phyloP scores from a whole-genome alignment of 352 stramenopile genomes.

The Pythium dissotocum region DNA sequence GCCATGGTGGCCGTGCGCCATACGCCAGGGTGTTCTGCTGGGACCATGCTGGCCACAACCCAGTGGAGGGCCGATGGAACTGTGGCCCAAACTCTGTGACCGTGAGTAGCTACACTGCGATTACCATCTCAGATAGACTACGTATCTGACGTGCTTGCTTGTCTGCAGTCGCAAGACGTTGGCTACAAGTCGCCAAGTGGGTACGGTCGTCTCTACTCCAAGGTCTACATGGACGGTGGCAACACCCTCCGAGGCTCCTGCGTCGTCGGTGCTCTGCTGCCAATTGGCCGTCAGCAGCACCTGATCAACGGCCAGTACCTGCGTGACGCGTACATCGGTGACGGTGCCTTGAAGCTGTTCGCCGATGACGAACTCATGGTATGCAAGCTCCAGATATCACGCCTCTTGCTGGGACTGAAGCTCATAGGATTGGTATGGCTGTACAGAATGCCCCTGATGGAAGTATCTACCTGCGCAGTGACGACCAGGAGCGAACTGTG shows the following conservation, averaged over 20 bases:
- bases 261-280: slow-evolving; percentile 69
- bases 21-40: slow-evolving; percentile 82
- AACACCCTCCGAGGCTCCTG: slow-evolving; percentile 83
- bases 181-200: slow-evolving; percentile 45
- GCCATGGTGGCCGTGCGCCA: slow-evolving; percentile 72
- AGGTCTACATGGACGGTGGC: slow-evolving; percentile 70
- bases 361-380: slow-evolving; percentile 63
- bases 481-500: slow-evolving; percentile 83
- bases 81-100: slow-evolving; percentile 74
- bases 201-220: slow-evolving; percentile 77
- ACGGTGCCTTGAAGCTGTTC: slow-evolving; percentile 74
- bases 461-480: slow-evolving; percentile 79
- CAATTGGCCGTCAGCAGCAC: slow-evolving; percentile 77
- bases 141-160: neutral
- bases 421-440: neutral
- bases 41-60: slow-evolving; percentile 64
- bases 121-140: neutral
- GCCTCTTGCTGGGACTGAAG: neutral
- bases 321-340: slow-evolving; percentile 72
- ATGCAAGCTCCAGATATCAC: slow-evolving; percentile 7
- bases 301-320: slow-evolving; percentile 67
- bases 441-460: slow-evolving; percentile 12
- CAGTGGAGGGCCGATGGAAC: slow-evolving; percentile 73
- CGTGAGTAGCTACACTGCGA: slow-evolving; percentile 36
- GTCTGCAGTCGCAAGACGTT: slow-evolving; percentile 71